Evolutionary conservation across 169 alveolate species (phyloP).

Genomic region (Cardiosporidium cionae): DNA sequence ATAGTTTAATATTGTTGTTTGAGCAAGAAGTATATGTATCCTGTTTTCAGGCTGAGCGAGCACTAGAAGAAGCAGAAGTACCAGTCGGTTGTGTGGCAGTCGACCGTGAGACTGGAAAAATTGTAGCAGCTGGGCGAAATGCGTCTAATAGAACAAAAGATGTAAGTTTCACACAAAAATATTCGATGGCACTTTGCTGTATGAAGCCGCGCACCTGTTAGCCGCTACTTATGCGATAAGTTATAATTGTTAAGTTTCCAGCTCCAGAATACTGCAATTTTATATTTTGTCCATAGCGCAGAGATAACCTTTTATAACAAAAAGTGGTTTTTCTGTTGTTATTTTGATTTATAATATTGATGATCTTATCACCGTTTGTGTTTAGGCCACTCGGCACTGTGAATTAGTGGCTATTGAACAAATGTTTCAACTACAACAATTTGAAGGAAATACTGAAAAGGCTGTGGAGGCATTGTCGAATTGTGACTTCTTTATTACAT

Average conservation of each 20-base stretch:
- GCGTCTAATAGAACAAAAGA: slow-evolving; percentile 22
- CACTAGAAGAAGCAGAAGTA: slow-evolving; percentile 14
- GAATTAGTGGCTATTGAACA: slow-evolving; percentile 20
- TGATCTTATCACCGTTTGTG: too few relatives aligned
- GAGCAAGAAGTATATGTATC: too few relatives aligned
- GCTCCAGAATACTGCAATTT: not conserved
- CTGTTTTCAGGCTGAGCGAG: slow-evolving; percentile 8
- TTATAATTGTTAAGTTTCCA: not conserved
- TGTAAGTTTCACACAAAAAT: too few relatives aligned
- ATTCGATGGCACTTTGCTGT: too few relatives aligned
- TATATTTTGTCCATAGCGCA: too few relatives aligned
- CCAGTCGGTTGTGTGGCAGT: slow-evolving; percentile 40
- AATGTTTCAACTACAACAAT: not conserved
- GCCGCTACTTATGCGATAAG: not conserved
- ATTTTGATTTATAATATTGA: too few relatives aligned
- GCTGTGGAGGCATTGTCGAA: not conserved
- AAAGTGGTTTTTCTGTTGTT: too few relatives aligned
- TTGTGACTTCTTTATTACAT: slow-evolving; percentile 34
- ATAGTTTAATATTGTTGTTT: too few relatives aligned
- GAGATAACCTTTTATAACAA: too few relatives aligned
- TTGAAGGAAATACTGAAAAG: not conserved
- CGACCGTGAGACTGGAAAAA: not conserved
- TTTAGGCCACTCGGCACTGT: slow-evolving; percentile 29
- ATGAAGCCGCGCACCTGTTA: not conserved
- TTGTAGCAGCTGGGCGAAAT: slow-evolving; percentile 18